These are phyloP conservation scores for Morella rubra DNA, from an alignment of 306 rosid genomes.

Conservation along the genomic window DNA sequence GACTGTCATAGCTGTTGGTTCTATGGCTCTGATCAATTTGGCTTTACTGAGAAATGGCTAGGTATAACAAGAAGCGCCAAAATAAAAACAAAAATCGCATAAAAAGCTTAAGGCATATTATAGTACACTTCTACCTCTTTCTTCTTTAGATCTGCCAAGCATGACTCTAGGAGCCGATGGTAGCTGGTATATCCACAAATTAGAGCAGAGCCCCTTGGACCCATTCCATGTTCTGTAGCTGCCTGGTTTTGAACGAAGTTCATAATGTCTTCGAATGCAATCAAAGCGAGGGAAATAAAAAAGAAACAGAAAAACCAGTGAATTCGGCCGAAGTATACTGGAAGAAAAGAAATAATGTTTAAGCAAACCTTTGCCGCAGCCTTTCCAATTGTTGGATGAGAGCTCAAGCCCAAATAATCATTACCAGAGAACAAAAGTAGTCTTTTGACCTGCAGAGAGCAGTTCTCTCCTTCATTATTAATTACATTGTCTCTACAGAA, in stretches of 20 bases:
- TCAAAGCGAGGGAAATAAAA: background rate
- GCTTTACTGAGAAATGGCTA: slow-evolving; percentile 7
- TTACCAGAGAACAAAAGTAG: slow-evolving; percentile 87
- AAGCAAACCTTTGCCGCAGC: slow-evolving; percentile 75
- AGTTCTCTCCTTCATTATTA: slow-evolving; percentile 28
- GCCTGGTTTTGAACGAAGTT: slow-evolving; percentile 52
- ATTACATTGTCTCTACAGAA: slow-evolving; percentile 26
- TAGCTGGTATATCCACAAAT: slow-evolving; percentile 92
- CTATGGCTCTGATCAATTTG: slow-evolving; percentile 13
- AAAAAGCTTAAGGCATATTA: slow-evolving; percentile 9
- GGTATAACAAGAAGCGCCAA: background rate
- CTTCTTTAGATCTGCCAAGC: slow-evolving; percentile 85
- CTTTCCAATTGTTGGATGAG: slow-evolving; percentile 77
- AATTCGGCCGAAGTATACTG: background rate
- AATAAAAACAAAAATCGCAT: slow-evolving; percentile 6
- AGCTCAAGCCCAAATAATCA: slow-evolving; percentile 89
- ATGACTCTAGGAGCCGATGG: slow-evolving; percentile 76
- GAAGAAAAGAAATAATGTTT: slow-evolving; percentile 13
- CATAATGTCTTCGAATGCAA: slow-evolving; percentile 5
- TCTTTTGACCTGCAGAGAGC: slow-evolving; percentile 41
- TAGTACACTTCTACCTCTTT: slow-evolving; percentile 67
- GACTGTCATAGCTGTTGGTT: background rate
- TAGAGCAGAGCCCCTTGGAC: slow-evolving; percentile 95
- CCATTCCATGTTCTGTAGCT: slow-evolving; percentile 84
- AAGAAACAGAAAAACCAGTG: background rate